Percentiles rank a stretch among this genome's conserved stretches.
Evolutionary conservation across 352 stramenopile species (phyloP).

Genomic region (Peronospora tabacina): DNA sequence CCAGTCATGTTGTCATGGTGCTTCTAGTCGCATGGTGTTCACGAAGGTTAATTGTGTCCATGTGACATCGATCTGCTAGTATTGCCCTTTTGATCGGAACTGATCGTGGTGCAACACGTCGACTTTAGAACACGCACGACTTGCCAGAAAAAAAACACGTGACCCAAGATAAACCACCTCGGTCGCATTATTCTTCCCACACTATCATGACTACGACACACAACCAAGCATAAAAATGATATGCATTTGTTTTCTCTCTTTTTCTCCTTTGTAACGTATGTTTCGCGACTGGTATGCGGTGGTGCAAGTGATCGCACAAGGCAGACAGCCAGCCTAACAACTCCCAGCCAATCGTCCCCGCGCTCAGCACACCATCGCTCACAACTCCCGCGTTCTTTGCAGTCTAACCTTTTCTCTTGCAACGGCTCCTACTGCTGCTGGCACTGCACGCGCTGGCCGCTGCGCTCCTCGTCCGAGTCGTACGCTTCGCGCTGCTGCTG

Average conservation of each 20-base stretch:
- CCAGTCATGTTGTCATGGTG: slow-evolving; percentile 6
- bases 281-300: slow-evolving; percentile 21
- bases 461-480: slow-evolving; percentile 91
- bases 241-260: slow-evolving; percentile 27
- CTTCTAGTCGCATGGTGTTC: too few species aligned
- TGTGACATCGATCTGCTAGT: not conserved
- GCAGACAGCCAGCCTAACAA: slow-evolving; percentile 7
- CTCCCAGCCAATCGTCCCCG: slow-evolving; percentile 3
- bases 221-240: slow-evolving; percentile 6
- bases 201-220: not conserved
- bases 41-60: not conserved
- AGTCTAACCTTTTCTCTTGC: slow-evolving; percentile 26
- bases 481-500: slow-evolving; percentile 68
- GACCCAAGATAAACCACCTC: too few species aligned
- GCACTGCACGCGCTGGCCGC: slow-evolving; percentile 84
- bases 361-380: slow-evolving; percentile 16
- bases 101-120: not conserved
- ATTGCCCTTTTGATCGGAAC: not conserved
- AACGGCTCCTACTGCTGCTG: slow-evolving; percentile 74
- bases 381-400: slow-evolving; percentile 17
- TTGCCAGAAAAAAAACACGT: too few species aligned
- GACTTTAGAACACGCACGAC: too few species aligned
- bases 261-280: slow-evolving; percentile 30
- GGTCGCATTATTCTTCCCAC: too few species aligned
- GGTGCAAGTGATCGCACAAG: slow-evolving; percentile 9